These are phyloP conservation scores for Eucalyptus albens DNA, from an alignment of 345 rosid species.

Conservation along the genomic window DNA sequence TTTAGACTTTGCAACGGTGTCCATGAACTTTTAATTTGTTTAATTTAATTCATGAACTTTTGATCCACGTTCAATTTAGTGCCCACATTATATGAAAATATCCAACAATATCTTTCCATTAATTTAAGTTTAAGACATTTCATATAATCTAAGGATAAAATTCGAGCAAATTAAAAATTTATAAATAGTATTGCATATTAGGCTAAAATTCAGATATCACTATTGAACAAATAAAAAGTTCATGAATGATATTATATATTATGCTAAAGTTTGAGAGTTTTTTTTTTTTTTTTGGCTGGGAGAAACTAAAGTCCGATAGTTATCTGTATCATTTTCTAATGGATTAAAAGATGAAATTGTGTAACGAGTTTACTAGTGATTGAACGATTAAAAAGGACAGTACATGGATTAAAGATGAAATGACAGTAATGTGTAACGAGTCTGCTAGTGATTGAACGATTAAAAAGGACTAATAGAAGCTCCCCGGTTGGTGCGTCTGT, in stretches of 20 bases:
- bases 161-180: too few relatives aligned
- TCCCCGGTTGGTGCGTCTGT: not conserved
- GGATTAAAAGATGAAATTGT: not conserved
- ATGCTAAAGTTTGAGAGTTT: too few relatives aligned
- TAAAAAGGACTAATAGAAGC: not conserved
- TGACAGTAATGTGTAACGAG: not conserved
- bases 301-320: too few relatives aligned
- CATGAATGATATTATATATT: fast-evolving
- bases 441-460: too few relatives aligned
- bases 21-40: not conserved
- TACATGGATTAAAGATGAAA: not conserved
- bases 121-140: not conserved
- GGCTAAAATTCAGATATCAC: fast-evolving
- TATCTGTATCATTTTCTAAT: too few relatives aligned
- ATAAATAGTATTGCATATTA: fast-evolving
- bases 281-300: too few relatives aligned
- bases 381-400: too few relatives aligned
- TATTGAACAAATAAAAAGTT: too few relatives aligned
- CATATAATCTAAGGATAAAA: not conserved
- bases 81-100: not conserved
- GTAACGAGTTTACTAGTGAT: too few relatives aligned
- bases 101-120: not conserved
- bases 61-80: fast-evolving
- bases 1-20: fast-evolving
- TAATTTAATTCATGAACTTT: not conserved